These are phyloP conservation scores for Orbilia blumenaviensis DNA, from an alignment of 2,329 filamentous ascomycete genomes.

Conservation along the genomic window DNA sequence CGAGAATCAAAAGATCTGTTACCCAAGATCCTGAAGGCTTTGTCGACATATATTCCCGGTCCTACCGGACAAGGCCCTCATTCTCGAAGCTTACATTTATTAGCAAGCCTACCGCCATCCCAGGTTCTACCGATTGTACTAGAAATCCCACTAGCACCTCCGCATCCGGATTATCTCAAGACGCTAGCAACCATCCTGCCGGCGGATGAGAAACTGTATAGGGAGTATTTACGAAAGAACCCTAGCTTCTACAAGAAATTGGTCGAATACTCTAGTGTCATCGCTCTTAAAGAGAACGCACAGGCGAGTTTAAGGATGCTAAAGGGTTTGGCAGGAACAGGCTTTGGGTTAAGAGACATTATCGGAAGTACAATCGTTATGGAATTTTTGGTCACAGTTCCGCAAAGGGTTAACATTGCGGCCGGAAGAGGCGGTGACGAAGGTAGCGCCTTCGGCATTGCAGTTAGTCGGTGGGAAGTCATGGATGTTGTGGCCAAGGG, in stretches of 20 bases:
- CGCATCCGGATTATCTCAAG: slow-evolving; percentile 47
- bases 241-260: slow-evolving; percentile 51
- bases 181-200: slow-evolving; percentile 36
- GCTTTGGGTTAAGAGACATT: slow-evolving; percentile 38
- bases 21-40: slow-evolving; percentile 43
- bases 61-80: slow-evolving; percentile 43
- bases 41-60: slow-evolving; percentile 45
- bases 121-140: slow-evolving; percentile 28
- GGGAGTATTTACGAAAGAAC: slow-evolving; percentile 35
- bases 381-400: slow-evolving; percentile 46
- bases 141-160: slow-evolving; percentile 42
- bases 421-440: slow-evolving; percentile 42
- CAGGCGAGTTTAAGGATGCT: slow-evolving; percentile 47
- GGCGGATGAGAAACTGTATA: slow-evolving; percentile 33
- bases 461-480: slow-evolving; percentile 39
- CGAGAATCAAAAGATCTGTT: slow-evolving; percentile 34
- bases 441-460: slow-evolving; percentile 42
- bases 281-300: slow-evolving; percentile 48
- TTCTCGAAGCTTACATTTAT: slow-evolving; percentile 32
- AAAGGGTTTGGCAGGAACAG: slow-evolving; percentile 28
- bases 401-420: slow-evolving; percentile 43
- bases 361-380: slow-evolving; percentile 35
- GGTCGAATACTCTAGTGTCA: slow-evolving; percentile 38
- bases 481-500: slow-evolving; percentile 45
- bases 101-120: slow-evolving; percentile 27